Conservation (phyloP, 179 eudicot species). For the Camellia oleifera region DNA sequence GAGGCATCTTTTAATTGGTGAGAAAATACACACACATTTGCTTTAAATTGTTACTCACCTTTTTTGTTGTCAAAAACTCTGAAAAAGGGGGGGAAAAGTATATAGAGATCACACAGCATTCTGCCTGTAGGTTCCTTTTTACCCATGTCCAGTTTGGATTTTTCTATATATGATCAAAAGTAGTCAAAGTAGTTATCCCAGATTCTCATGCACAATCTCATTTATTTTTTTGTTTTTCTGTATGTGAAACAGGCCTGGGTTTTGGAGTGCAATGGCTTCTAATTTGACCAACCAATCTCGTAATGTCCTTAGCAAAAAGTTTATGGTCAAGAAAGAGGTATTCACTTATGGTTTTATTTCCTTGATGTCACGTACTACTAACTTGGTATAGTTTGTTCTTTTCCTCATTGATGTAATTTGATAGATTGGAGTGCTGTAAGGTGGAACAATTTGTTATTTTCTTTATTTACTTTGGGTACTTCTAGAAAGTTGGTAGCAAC, state of each 20-base stretch:
- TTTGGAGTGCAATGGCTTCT: conserved; percentile 96
- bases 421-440: neutral
- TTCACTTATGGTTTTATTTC: neutral
- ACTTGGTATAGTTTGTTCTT: neutral
- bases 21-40: conserved; percentile 21
- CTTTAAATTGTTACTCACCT: neutral
- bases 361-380: neutral
- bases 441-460: neutral
- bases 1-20: conserved; percentile 97
- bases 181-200: neutral
- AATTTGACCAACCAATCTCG: conserved; percentile 85
- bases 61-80: neutral
- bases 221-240: neutral
- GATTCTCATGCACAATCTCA: conserved; percentile 8
- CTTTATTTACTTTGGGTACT: neutral
- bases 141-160: neutral
- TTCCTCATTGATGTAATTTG: neutral
- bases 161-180: neutral
- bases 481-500: neutral
- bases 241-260: conserved; percentile 63
- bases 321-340: conserved; percentile 88
- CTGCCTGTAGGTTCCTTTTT: neutral
- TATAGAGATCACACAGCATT: neutral
- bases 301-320: conserved; percentile 85
- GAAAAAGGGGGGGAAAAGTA: neutral